Evolutionary conservation across 371 early-diverging fungal genomes (phyloP), one percentile per base, ranked within the genome.

Genomic region (Apophysomyces elegans): DNA sequence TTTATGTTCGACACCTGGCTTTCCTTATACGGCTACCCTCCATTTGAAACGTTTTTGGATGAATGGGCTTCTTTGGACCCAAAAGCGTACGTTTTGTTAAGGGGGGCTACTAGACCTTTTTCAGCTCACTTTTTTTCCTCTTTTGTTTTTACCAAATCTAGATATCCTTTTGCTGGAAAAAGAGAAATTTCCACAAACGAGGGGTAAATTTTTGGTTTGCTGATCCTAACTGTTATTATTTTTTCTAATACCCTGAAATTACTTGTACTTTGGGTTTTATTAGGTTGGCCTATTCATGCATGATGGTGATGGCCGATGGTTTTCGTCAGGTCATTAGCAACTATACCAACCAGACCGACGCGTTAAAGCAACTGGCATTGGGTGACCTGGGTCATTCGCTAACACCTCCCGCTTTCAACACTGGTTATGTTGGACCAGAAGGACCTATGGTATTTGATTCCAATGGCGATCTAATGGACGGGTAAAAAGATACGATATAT

Each of bases 291-390:
- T 82, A 82, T 64, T 82, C 86, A 32, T 86, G 86, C 62, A 85
- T 87, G 86, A 85, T 84, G 85, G 72, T 79, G 7, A 83, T 87
- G 84, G 87, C 86, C 7, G 60, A 74, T 46, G 86, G 82, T 4
- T 83, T 79, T 58, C 67, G 72, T 18, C 64, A 68, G 43, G 38
- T 74, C 0, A 70, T 87, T 16, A 69, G 73, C 16, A 74, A 74
- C 12, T 80, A 75, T 16, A 73, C 69, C 4, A 78, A 83, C 37
- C 69, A 74, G 11, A 75, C 78, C 56, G 72, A 69, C 1, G 76
- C 81, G 5, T 63, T 87, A 14, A 58, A 43, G 1, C 70, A 72
- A 47, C 61, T 87, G 12, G 70, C 78, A 0, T 56, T 67, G 0
- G 86, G 86, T 7, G 75, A 70, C 11, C 47, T 85, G 9, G 83